These are phyloP conservation scores for Penicillium janthinellum DNA, from an alignment of 2,329 filamentous ascomycete genomes.

Conservation along the genomic window DNA sequence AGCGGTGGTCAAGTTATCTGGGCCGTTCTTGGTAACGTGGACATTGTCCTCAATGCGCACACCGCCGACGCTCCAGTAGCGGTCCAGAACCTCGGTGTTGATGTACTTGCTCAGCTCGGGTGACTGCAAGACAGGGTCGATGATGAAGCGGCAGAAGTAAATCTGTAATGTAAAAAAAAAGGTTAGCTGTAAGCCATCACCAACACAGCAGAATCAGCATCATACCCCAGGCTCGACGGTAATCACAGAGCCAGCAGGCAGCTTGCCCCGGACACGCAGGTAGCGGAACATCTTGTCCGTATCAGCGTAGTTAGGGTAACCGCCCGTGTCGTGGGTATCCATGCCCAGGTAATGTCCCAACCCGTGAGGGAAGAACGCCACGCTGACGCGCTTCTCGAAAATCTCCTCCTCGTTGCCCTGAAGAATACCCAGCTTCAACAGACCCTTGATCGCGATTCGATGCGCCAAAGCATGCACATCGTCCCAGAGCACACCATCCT, in stretches of 20 bases:
- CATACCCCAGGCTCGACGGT: slow-evolving; percentile 90
- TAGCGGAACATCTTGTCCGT: slow-evolving; percentile 84
- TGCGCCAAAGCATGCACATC: slow-evolving; percentile 74
- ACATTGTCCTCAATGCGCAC: slow-evolving; percentile 93
- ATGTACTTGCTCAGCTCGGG: slow-evolving; percentile 75
- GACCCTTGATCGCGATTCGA: slow-evolving; percentile 68
- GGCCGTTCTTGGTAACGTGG: slow-evolving; percentile 73
- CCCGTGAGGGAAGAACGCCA: slow-evolving; percentile 90
- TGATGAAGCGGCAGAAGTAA: slow-evolving; percentile 90
- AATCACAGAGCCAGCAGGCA: slow-evolving; percentile 80
- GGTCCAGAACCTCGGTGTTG: slow-evolving; percentile 69
- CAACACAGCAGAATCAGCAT: slow-evolving; percentile 17
- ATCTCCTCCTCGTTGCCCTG: slow-evolving; percentile 69
- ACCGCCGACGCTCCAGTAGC: slow-evolving; percentile 87
- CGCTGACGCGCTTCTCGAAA: slow-evolving; percentile 74
- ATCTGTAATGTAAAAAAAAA: slow-evolving; percentile 50
- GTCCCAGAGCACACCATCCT: slow-evolving; percentile 70
- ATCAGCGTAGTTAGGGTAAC: slow-evolving; percentile 76
- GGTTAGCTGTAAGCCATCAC: background rate
- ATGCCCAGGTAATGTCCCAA: slow-evolving; percentile 89
- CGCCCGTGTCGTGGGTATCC: slow-evolving; percentile 87
- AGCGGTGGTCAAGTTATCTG: slow-evolving; percentile 79
- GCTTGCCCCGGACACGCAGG: slow-evolving; percentile 71
- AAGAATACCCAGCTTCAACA: slow-evolving; percentile 71
- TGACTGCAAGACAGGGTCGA: slow-evolving; percentile 75